These are phyloP conservation scores for Cryptosporidium parvum DNA, from an alignment of 169 alveolate genomes.

Conservation along the genomic window DNA sequence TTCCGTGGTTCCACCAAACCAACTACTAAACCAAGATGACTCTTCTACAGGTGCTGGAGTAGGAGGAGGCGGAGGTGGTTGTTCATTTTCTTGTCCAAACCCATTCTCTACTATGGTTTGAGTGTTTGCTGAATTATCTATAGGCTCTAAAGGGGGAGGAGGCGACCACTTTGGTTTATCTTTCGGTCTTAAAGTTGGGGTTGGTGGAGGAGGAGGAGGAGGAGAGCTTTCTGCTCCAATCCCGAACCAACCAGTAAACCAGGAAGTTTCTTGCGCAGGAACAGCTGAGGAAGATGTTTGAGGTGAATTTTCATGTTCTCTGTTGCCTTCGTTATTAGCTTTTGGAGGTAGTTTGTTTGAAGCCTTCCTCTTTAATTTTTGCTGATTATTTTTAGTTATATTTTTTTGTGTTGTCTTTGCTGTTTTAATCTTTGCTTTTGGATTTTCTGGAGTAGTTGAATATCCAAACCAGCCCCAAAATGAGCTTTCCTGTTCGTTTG, in stretches of 20 bases:
- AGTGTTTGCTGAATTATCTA: neutral
- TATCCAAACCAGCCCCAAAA: slow-evolving; percentile 69
- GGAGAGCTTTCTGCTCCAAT: slow-evolving; percentile 4
- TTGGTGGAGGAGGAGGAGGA: slow-evolving; percentile 50
- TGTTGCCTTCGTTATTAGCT: neutral
- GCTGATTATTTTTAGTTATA: slow-evolving; percentile 24
- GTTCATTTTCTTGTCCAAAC: neutral
- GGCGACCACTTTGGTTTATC: slow-evolving; percentile 5
- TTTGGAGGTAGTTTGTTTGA: slow-evolving; percentile 9
- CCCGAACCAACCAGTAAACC: slow-evolving; percentile 67
- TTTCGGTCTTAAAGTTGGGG: neutral
- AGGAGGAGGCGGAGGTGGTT: slow-evolving; percentile 10
- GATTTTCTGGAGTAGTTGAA: slow-evolving; percentile 1
- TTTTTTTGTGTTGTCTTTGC: slow-evolving; percentile 26
- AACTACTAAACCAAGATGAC: slow-evolving; percentile 33
- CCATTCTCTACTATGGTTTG: neutral
- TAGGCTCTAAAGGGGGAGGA: slow-evolving; percentile 2
- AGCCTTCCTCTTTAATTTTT: slow-evolving; percentile 27
- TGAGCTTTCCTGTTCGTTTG: neutral
- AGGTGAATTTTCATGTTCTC: neutral
- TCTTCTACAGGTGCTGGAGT: slow-evolving; percentile 29
- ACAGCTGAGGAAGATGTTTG: neutral
- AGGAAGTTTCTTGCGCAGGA: slow-evolving; percentile 41
- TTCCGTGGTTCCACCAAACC: slow-evolving; percentile 56
- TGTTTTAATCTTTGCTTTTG: neutral